Evolutionary conservation across 768 basidiomycete species (phyloP), one percentile per base, ranked within the genome.

Genomic region (Rhodotorula taiwanensis): DNA sequence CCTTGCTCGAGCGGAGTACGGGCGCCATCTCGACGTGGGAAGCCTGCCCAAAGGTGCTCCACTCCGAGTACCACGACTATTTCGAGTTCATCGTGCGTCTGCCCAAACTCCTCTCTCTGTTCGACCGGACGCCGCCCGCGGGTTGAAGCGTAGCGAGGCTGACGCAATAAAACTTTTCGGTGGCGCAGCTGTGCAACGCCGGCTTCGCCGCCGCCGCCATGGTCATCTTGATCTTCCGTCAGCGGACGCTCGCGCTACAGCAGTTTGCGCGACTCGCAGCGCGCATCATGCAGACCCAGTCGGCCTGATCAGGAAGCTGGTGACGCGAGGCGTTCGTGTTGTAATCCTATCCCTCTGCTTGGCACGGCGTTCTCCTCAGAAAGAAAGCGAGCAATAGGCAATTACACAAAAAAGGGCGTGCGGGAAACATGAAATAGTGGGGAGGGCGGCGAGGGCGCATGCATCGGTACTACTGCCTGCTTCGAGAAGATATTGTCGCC

Each of bases 221-320:
- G 23, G 5, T 30, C 27, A 36, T 62, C 39, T 48, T 61, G 15
- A 15, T 54, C 20, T 62, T 44, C 45, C 49, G 65, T 2, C 65
- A 66, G 23, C 50, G 65, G n/a, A 44, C 44, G 5, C 55, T 66
- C 28, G 65, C 65, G 2, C 41, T 60, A 4, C 55, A 55, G 25
- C 65, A 66, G 27, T 66, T 58, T 41, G 65, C 60, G 1, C 42
- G 56, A 33, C 42, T 66, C 4, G 65, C 55, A 0, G 65, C 59
- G 21, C 28, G 65, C 45, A 66, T 66, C 55, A 66, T 65, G 64
- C 64, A 65, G 54, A 65, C 64, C 1, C 53, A 64, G 48, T 27
- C 55, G 36, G 10, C 50, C 21, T 51, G 21, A 23, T 18, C 10
- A 23, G 30, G n/a, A n/a, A n/a, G n/a, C n/a, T n/a, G n/a, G n/a